Evolutionary conservation across 2,329 filamentous ascomycete species (phyloP), one percentile per base, ranked within the genome.

Genomic region (Pseudohalonectria lignicola): DNA sequence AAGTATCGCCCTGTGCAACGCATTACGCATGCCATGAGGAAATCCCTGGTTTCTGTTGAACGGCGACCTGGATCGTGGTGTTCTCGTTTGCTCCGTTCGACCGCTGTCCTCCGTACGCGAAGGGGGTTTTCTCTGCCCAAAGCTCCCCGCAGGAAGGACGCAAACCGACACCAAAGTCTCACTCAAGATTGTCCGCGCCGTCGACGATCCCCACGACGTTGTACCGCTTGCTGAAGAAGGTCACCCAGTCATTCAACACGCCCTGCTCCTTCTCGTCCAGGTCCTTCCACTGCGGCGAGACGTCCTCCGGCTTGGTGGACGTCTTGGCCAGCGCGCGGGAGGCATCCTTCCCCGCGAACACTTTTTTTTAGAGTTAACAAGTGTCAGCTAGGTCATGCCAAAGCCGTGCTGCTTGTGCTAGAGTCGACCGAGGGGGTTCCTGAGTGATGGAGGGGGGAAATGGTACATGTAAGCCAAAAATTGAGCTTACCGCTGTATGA

Each of bases 161-260:
- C n/a, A n/a, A n/a, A n/a, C n/a, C n/a, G n/a, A n/a, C n/a, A n/a
- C n/a, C n/a, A n/a, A n/a, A n/a, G n/a, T n/a, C 17, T 12, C 19
- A 2, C 15, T 41, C 69, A 51, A 63, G 60, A 51, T 79, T 79
- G 20, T 69, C 76, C 20, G 75, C 74, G 26, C 73, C 74, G 42
- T 70, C 63, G 13, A 83, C 75, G 40, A 68, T 57, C 12, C 86
- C 86, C 34, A 93, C 78, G 37, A 96, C 74, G 52, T 94, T 31
- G 65, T 98, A 98, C 41, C 92, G 74, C 67, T 96, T 98, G 48
- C 82, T 86, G 62, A 98, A 98, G 63, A 94, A 98, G 2, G 83
- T 94, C 45, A 82, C 77, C 92, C 92, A 98, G 59, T 98, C 92
- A 39, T 90, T 74, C 43, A 98, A 64, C 3, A 83, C 80, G 19